Percentiles rank a stretch among this genome's conserved stretches.
Conservation (phyloP, 768 basidiomycete species). For the Suillus paluster region DNA sequence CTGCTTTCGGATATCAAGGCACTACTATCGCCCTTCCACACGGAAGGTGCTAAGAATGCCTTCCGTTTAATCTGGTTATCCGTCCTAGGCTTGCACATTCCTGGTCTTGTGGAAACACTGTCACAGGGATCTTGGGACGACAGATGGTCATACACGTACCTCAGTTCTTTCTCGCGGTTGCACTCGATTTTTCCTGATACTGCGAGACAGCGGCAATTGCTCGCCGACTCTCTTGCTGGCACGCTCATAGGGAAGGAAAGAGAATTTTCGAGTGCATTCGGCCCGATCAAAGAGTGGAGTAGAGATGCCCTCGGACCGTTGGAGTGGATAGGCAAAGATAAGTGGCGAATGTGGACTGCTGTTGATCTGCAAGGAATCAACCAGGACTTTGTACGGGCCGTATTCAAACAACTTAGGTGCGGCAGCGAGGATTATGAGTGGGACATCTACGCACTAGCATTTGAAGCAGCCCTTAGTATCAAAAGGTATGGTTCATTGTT, state of each 20-base stretch:
- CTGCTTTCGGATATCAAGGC: constrained; percentile 74
- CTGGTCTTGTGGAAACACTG: constrained; percentile 58
- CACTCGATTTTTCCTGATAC: constrained; percentile 55
- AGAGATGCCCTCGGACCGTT: constrained; percentile 56
- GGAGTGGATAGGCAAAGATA: constrained; percentile 44
- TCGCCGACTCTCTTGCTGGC: constrained; percentile 67
- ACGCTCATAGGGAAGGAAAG: constrained; percentile 68
- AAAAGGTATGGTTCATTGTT: constrained; percentile 52
- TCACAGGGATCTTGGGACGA: constrained; percentile 61
- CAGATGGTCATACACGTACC: constrained; percentile 60
- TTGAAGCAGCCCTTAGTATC: constrained; percentile 61
- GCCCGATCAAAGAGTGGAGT: constrained; percentile 72
- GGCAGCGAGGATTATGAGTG: constrained; percentile 59
- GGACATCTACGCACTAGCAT: constrained; percentile 68
- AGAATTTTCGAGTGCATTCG: constrained; percentile 63
- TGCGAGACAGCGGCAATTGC: constrained; percentile 34
- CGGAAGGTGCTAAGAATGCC: constrained; percentile 49
- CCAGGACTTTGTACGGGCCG: constrained; percentile 50
- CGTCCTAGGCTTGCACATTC: constrained; percentile 70
- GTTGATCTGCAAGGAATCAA: constrained; percentile 58
- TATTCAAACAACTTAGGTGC: constrained; percentile 62
- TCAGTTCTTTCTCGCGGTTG: constrained; percentile 51
- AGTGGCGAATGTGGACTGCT: constrained; percentile 47
- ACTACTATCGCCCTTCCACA: constrained; percentile 53
- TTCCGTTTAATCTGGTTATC: constrained; percentile 76